Percentiles rank a stretch among this genome's conserved stretches.
Evolutionary conservation across 2,329 filamentous ascomycete species (phyloP).

Genomic region (Fusarium odoratissimum): DNA sequence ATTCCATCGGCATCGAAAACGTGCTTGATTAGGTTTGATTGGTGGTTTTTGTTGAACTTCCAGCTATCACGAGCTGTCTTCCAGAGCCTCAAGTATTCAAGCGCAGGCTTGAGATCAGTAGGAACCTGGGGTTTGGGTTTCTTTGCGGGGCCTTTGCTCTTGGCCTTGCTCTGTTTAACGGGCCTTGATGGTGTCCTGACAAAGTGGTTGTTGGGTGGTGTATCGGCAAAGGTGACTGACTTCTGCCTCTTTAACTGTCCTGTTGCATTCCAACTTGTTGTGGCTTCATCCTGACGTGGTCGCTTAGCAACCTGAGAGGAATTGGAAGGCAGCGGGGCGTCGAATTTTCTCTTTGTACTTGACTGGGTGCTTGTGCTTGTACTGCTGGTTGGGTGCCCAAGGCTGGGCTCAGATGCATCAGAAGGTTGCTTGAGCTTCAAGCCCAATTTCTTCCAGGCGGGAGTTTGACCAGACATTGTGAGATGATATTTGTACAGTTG

Average conservation of each 20-base stretch:
- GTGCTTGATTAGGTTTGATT: conserved; percentile 86
- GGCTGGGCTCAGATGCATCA: conserved; percentile 49
- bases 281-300: conserved; percentile 48
- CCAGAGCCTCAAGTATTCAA: conserved; percentile 83
- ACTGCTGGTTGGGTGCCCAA: conserved; percentile 53
- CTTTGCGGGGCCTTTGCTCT: conserved; percentile 54
- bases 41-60: conserved; percentile 98
- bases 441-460: conserved; percentile 72
- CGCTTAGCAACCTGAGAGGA: conserved; percentile 50
- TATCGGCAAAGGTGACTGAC: conserved; percentile 62
- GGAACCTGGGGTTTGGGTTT: conserved; percentile 53
- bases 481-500: conserved; percentile 23
- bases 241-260: conserved; percentile 55
- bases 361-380: conserved; percentile 44
- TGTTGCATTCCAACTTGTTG: conserved; percentile 42
- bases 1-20: conserved; percentile 78
- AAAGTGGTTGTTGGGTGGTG: conserved; percentile 46
- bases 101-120: conserved; percentile 69
- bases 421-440: conserved; percentile 67
- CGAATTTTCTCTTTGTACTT: conserved; percentile 55
- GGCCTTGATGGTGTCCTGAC: conserved; percentile 51
- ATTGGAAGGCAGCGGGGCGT: conserved; percentile 49
- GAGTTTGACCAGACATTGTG: conserved; percentile 61
- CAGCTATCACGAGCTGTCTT: conserved; percentile 76
- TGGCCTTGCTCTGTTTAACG: conserved; percentile 46